Evolutionary conservation across 2,329 filamentous ascomycete species (phyloP), one percentile per base, ranked within the genome.

Genomic region (Microdochium trichocladiopsis): DNA sequence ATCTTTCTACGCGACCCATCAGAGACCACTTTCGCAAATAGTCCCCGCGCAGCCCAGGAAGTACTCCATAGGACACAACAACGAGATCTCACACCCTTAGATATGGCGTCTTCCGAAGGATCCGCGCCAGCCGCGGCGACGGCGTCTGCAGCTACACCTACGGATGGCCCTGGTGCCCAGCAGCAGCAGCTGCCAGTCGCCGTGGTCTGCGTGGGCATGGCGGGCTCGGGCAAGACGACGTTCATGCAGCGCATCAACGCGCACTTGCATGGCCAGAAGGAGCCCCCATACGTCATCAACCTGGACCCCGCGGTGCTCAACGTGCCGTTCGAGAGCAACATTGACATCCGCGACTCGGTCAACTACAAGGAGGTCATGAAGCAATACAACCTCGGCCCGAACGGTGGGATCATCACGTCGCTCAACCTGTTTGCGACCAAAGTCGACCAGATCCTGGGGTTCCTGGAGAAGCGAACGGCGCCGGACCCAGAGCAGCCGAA

Each of bases 301-400:
- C 87, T 99, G 56, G 94, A 99, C 66, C 94, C 94, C 1, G 94
- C 95, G 41, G 94, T 99, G 9, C 82, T 92, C 64, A 90, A 87
- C 60, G 88, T 96, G 6, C 94, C 95, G 2, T 99, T 96, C 66
- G 93, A 96, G 60, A 85, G 88, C 69, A 99, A 99, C 71, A 97
- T 99, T 72, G 94, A 99, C 72, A 99, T 99, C 61, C 90, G 95
- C 63, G 94, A 99, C 72, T 94, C 89, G 24, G 93, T 99, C 69
- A 96, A 99, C 79, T 99, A 99, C 77, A 94, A 96, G 69, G 93
- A 99, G 72, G 94, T 99, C 58, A 99, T 99, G 95, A 95, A 93
- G 72, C 92, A 97, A 72, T 97, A 96, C 71, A 96, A 96, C 66
- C 82, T 99, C 0, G 94, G 94, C 0, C 94, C 94, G 9, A 99